Evolutionary conservation across 441 rosid genomes (phyloP), one percentile per base, ranked within the genome.

Genomic region (Pelargonium fulgidum): DNA sequence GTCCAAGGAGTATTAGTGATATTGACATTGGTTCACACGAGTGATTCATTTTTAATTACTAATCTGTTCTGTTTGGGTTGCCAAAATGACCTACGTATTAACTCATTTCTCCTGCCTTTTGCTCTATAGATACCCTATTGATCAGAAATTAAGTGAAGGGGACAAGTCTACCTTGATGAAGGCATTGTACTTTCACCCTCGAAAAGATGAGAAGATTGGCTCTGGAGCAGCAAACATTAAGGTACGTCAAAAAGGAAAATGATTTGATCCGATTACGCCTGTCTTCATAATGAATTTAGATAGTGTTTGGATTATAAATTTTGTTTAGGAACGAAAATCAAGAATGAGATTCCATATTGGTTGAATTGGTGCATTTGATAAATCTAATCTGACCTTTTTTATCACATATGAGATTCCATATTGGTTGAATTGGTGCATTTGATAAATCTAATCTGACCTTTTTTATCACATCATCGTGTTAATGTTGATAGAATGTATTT

Each of bases 151-250:
- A 73, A 83, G 74, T 76, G 97, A 86, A 64, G 58, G 59, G 2
- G 98, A 90, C 75, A 78, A 80, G 73, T 66, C 62, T 0, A 69
- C 67, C 0, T 70, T 95, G 84, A 81, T 72, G 82, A 82, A 56
- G 83, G 95, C 85, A 16, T 76, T 95, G 64, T 73, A 71, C 76
- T 95, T 92, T 61, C 99, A 95, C 75, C 99, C 99, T 22, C 90
- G 83, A 42, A 71, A 78, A 54, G 85, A 81, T 41, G 93, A 90
- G 77, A 95, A 95, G 75, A 79, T 92, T 7, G 99, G 99, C 79
- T 47, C 73, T 47, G 98, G 93, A 68, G 84, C 79, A 24, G 50
- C 69, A 58, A 86, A 84, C 70, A 85, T 95, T 54, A 89, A 84
- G 92, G 99, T 89, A 80, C 2, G 65, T 16, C 4, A 65, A 47